These are phyloP conservation scores for Talaromyces islandicus DNA, from an alignment of 2,329 filamentous ascomycete species.

Conservation along the genomic window DNA sequence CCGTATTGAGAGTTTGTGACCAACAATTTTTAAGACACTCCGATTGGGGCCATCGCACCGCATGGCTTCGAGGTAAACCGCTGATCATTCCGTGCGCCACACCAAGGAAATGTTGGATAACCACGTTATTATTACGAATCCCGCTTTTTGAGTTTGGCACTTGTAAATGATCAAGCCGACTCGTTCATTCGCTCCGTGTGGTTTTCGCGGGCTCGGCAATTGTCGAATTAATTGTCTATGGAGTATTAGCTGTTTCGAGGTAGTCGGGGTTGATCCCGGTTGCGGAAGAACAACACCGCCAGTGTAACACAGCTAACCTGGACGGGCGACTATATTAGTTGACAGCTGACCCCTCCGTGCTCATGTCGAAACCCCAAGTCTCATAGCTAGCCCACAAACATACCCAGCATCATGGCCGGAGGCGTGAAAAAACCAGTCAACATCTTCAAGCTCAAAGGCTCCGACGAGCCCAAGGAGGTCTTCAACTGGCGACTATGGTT, in stretches of 20 bases:
- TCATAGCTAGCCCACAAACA: neutral
- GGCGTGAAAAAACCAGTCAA: constrained; percentile 42
- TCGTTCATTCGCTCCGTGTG: neutral
- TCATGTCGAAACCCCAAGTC: neutral
- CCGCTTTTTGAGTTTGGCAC: neutral
- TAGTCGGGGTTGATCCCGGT: neutral
- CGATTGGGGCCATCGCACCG: neutral
- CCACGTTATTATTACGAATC: neutral
- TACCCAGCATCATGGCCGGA: constrained; percentile 26
- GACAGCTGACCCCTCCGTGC: neutral
- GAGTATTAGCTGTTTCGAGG: neutral
- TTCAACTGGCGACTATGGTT: constrained; percentile 78
- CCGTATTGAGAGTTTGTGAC: neutral
- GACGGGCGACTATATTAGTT: neutral
- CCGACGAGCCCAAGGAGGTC: constrained; percentile 62
- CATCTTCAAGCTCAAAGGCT: constrained; percentile 56
- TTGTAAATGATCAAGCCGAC: neutral
- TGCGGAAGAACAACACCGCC: neutral
- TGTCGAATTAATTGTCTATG: neutral
- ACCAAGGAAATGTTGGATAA: neutral
- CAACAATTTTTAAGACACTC: neutral
- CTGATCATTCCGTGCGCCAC: neutral
- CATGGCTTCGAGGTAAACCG: neutral
- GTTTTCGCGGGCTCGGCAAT: neutral
- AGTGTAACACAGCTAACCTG: neutral